phyloP scores from a whole-genome alignment of 2,329 filamentous ascomycete genomes.

The Chaetothyriales sp. region DNA sequence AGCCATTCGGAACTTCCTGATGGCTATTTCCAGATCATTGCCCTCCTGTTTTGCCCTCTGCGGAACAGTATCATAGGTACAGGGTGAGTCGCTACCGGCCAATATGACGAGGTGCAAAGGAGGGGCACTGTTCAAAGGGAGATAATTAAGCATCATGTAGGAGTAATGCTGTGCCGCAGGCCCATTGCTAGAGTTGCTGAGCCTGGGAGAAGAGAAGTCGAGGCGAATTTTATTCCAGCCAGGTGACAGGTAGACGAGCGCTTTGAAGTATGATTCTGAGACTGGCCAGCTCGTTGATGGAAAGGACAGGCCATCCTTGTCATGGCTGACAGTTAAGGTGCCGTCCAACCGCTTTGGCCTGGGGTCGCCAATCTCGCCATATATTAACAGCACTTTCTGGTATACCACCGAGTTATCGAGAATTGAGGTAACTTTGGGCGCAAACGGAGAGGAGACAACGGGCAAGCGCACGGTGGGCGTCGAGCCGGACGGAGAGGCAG shows the following conservation, averaged over 20 bases:
- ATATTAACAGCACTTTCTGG: conserved; percentile 74
- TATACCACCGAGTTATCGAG: conserved; percentile 81
- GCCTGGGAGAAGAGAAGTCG: conserved; percentile 73
- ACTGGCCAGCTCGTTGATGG: conserved; percentile 79
- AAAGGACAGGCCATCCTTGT: conserved; percentile 60
- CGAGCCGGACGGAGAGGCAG: conserved; percentile 16
- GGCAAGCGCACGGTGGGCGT: conserved; percentile 31
- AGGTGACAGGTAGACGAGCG: conserved; percentile 75
- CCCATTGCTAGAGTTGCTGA: conserved; percentile 47
- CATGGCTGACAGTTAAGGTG: conserved; percentile 61
- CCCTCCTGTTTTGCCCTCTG: conserved; percentile 65
- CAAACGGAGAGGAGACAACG: conserved; percentile 60
- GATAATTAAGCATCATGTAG: conserved; percentile 71
- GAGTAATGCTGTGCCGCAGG: conserved; percentile 61
- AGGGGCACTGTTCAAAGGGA: conserved; percentile 63
- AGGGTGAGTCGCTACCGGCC: conserved; percentile 74
- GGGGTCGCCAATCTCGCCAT: conserved; percentile 67
- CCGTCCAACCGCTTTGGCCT: conserved; percentile 59
- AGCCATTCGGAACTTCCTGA: conserved; percentile 86
- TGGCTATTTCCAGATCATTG: conserved; percentile 64
- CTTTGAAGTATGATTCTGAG: conserved; percentile 79
- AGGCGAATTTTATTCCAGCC: conserved; percentile 80
- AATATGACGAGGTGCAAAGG: conserved; percentile 83
- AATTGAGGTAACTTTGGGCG: conserved; percentile 66
- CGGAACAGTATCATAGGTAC: conserved; percentile 69